These are phyloP conservation scores for Fusarium anthophilum DNA, from an alignment of 2,329 filamentous ascomycete species.

Conservation along the genomic window DNA sequence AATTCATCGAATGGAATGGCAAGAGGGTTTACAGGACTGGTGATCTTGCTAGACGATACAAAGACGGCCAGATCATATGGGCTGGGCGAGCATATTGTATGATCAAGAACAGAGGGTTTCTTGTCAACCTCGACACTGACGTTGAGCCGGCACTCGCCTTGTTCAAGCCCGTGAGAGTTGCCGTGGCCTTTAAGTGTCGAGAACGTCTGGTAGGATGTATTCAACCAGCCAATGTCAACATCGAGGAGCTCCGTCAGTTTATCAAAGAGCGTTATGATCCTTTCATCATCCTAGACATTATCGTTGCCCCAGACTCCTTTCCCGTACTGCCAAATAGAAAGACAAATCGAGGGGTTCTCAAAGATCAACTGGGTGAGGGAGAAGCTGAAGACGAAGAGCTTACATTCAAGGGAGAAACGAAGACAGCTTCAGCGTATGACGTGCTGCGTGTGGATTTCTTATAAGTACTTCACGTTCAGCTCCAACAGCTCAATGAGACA, in stretches of 20 bases:
- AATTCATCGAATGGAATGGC: background rate
- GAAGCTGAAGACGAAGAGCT: background rate
- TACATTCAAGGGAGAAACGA: fast-evolving
- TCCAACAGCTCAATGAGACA: background rate
- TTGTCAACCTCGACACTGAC: background rate
- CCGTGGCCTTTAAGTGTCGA: background rate
- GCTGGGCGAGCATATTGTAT: background rate
- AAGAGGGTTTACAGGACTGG: background rate
- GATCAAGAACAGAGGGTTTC: background rate
- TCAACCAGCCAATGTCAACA: background rate
- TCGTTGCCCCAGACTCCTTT: background rate
- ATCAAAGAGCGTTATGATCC: background rate
- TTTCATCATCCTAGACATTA: background rate
- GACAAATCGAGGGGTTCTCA: background rate
- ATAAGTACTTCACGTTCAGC: background rate
- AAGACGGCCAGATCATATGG: background rate
- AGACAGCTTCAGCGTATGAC: background rate
- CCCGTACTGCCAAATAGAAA: background rate
- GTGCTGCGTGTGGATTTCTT: background rate
- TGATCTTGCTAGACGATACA: background rate
- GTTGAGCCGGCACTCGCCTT: background rate
- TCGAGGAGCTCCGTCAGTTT: background rate
- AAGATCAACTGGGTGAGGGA: background rate
- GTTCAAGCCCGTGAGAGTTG: background rate
- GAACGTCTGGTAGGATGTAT: background rate